Evolutionary conservation across 1,284 basidiomycete species (phyloP).

Genomic region (Ceratobasidium sp.): DNA sequence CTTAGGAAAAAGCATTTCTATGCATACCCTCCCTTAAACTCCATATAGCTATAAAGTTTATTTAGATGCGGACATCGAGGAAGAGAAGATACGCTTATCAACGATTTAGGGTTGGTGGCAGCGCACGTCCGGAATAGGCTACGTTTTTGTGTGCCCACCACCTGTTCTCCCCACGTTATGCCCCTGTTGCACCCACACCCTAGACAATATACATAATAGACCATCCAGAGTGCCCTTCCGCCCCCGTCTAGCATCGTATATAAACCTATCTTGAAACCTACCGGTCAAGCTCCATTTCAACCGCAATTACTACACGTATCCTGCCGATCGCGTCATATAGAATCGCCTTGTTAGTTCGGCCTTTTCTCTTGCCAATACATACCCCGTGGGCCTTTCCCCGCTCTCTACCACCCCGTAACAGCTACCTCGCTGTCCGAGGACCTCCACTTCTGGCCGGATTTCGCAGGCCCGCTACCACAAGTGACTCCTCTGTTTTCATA

Average conservation of each 20-base stretch:
- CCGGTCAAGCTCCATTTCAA: not conserved
- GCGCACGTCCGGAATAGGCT: not conserved
- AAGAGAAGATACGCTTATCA: no score
- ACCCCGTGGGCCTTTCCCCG: not conserved
- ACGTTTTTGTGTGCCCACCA: not conserved
- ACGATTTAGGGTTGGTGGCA: no score
- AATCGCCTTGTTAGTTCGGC: no score
- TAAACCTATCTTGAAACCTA: not conserved
- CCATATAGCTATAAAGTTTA: not conserved
- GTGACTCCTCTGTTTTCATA: not conserved
- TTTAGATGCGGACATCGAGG: no score
- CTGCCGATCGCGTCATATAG: constrained; percentile 3
- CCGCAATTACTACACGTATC: not conserved
- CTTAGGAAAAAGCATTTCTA: not conserved
- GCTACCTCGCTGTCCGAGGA: constrained; percentile 34
- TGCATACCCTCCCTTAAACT: not conserved
- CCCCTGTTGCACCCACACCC: no score
- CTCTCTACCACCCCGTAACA: not conserved
- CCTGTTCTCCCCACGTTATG: no score
- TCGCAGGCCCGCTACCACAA: constrained; percentile 8
- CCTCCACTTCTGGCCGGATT: constrained; percentile 20
- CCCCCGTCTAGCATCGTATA: not conserved
- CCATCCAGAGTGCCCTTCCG: not conserved
- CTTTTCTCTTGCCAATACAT: no score
- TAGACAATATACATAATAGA: not conserved